Conservation (phyloP, 192 early-diverging fungal genomes). For the Thoreauomyces humboldtii region DNA sequence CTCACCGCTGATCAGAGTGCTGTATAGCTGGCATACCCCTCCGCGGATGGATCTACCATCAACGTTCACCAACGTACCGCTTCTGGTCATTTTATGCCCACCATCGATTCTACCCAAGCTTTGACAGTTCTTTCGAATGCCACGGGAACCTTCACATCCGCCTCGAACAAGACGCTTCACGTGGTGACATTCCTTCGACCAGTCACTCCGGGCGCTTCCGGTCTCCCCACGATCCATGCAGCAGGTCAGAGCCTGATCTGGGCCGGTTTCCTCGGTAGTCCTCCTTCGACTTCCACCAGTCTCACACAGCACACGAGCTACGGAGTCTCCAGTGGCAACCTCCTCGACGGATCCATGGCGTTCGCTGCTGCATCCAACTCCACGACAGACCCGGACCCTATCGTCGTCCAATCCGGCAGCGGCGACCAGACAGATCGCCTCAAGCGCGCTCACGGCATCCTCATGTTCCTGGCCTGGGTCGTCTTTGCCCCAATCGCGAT, state of each 20-base stretch:
- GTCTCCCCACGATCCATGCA: not conserved
- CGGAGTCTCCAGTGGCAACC: not conserved
- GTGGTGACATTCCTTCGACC: conserved; percentile 18
- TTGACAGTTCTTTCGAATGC: not conserved
- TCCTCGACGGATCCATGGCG: conserved; percentile 12
- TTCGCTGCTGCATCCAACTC: not conserved
- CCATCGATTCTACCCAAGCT: not conserved
- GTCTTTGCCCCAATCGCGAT: conserved; percentile 40
- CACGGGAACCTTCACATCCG: not conserved
- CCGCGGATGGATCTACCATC: not conserved
- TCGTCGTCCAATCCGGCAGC: not conserved
- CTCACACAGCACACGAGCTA: conserved; percentile 12
- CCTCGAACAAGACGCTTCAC: not conserved
- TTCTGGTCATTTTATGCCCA: conserved; percentile 19
- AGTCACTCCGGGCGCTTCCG: not conserved
- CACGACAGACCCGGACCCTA: not conserved
- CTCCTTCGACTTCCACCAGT: not conserved
- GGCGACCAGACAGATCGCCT: conserved; percentile 3
- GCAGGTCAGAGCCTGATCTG: conserved; percentile 28
- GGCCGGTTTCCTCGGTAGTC: conserved; percentile 13
- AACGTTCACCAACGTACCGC: conserved; percentile 26
- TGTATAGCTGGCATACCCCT: conserved; percentile 1
- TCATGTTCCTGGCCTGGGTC: conserved; percentile 51
- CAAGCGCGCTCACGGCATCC: conserved; percentile 34
- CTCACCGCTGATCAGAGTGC: not conserved